Evolutionary conservation across 1,284 basidiomycete species (phyloP).

Genomic region (Leccinum cinnamomeum): DNA sequence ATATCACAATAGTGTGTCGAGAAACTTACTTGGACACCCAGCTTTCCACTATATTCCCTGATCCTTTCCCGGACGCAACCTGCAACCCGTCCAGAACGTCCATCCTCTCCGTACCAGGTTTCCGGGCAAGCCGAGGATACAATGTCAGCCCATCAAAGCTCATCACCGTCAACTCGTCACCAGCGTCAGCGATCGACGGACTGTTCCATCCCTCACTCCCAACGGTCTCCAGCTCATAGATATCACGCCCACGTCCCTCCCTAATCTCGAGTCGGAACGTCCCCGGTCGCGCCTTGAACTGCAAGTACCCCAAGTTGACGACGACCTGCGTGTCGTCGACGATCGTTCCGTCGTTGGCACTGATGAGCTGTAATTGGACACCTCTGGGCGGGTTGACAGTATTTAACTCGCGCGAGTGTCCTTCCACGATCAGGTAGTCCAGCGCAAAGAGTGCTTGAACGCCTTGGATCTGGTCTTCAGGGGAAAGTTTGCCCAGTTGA

Average conservation of each 20-base stretch:
- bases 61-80: conserved; percentile 32
- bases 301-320: conserved; percentile 94
- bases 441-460: conserved; percentile 86
- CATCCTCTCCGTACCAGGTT: conserved; percentile 74
- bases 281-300: conserved; percentile 92
- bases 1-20: neutral
- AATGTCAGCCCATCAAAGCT: conserved; percentile 88
- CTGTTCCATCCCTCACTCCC: conserved; percentile 86
- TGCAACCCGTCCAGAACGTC: conserved; percentile 70
- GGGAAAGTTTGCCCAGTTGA: conserved; percentile 68
- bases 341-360: conserved; percentile 39
- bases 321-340: conserved; percentile 87
- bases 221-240: conserved; percentile 82
- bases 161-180: conserved; percentile 74
- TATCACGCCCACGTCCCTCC: conserved; percentile 75
- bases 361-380: conserved; percentile 77
- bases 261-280: conserved; percentile 84
- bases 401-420: conserved; percentile 79
- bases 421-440: conserved; percentile 91
- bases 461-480: conserved; percentile 50
- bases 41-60: conserved; percentile 43
- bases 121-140: conserved; percentile 76
- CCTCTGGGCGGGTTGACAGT: conserved; percentile 75
- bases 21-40: conserved; percentile 50
- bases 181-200: conserved; percentile 60